phyloP scores from a whole-genome alignment of 495 filamentous ascomycete species.

The Penicillium cataractarum region DNA sequence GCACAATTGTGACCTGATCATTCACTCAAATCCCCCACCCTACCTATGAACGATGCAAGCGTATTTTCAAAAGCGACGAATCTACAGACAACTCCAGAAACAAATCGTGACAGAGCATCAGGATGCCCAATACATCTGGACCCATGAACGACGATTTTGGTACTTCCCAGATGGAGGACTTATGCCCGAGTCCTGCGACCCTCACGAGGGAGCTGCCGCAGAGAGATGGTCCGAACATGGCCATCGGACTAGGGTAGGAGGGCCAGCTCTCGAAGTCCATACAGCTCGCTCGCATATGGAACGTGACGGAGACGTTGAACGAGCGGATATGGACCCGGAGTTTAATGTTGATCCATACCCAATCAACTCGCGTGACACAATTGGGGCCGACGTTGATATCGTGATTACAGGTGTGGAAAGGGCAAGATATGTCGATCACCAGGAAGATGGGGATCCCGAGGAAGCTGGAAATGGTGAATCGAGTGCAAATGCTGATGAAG shows the following conservation, averaged over 20 bases:
- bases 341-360: constrained; percentile 22
- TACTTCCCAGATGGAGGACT: constrained; percentile 18
- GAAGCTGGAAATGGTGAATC: background rate
- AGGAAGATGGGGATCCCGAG: background rate
- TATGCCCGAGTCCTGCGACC: constrained; percentile 11
- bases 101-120: constrained; percentile 31
- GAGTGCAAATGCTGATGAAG: background rate
- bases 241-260: constrained; percentile 13
- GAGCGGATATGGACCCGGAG: constrained; percentile 7
- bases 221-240: constrained; percentile 19
- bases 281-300: constrained; percentile 16
- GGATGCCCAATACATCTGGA: constrained; percentile 17
- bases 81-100: constrained; percentile 36
- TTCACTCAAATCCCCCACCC: background rate
- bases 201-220: constrained; percentile 7
- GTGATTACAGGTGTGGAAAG: constrained; percentile 27
- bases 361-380: constrained; percentile 25
- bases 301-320: constrained; percentile 16
- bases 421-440: background rate
- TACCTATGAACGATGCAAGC: constrained; percentile 34
- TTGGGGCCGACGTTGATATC: constrained; percentile 21
- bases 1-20: background rate
- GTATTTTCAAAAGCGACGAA: constrained; percentile 39
- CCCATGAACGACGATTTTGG: constrained; percentile 23
- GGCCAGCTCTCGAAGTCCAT: constrained; percentile 21